phyloP scores from a whole-genome alignment of 2,329 filamentous ascomycete genomes.

The Sporothrix brunneoviolacea region DNA sequence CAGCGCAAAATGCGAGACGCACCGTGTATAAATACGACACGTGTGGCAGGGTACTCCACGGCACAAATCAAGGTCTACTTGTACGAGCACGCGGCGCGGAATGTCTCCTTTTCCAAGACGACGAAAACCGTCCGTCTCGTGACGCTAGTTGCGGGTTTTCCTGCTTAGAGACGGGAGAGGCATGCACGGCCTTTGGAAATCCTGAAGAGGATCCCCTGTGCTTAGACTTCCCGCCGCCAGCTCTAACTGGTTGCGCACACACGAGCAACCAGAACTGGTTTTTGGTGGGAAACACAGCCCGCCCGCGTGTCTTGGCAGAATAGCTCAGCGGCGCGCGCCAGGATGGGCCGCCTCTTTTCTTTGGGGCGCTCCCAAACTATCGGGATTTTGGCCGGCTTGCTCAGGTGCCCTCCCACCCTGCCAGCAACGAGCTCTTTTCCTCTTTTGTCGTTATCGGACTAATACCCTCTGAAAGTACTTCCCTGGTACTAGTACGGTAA shows the following conservation, averaged over 20 bases:
- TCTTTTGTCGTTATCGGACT: no score
- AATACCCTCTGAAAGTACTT: no score
- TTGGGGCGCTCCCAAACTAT: constrained; percentile 10
- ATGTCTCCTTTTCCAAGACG: not conserved
- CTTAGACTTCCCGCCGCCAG: no score
- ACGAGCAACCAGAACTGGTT: not conserved
- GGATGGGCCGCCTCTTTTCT: not conserved
- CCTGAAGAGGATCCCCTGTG: no score
- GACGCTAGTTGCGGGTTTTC: no score
- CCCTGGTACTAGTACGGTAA: no score
- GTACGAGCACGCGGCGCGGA: not conserved
- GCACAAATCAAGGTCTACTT: not conserved
- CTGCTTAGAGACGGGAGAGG: no score
- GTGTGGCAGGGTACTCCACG: no score
- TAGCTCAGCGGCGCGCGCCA: not conserved
- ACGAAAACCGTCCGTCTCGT: not conserved
- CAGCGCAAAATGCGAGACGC: no score
- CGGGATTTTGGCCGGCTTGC: constrained; percentile 1
- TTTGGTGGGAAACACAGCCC: not conserved
- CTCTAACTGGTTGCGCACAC: no score
- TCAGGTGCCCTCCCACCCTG: not conserved
- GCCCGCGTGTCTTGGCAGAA: not conserved
- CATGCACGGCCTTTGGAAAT: no score
- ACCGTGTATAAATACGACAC: no score
- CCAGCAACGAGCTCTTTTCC: not conserved